Percentiles rank a stretch among this genome's conserved stretches.
Conservation (phyloP, 73 alveolate species). For the Paramecium sexaurelia region DNA sequence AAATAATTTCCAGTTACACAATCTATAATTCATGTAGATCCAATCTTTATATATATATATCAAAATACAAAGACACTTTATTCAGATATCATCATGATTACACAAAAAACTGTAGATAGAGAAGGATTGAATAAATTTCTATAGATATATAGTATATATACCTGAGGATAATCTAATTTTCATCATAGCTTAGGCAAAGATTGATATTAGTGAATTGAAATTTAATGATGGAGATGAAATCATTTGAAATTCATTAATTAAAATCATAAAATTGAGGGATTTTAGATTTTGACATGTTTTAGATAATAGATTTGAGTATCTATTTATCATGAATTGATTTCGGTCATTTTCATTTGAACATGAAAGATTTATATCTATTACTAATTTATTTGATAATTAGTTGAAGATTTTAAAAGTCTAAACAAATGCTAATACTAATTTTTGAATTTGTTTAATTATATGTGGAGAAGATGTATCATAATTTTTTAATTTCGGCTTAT, state of each 20-base stretch:
- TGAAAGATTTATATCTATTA: constrained; percentile 56
- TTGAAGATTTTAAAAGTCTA: neutral
- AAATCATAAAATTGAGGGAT: constrained; percentile 89
- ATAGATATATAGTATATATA: too few species aligned
- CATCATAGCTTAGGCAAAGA: neutral
- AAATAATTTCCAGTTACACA: too few species aligned
- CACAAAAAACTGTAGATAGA: too few species aligned
- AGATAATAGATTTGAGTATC: constrained; percentile 89
- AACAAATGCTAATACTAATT: constrained; percentile 19
- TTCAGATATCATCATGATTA: too few species aligned
- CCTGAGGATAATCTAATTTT: too few species aligned
- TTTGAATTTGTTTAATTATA: constrained; percentile 29
- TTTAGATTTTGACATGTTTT: constrained; percentile 88
- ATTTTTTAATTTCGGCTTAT: constrained; percentile 1
- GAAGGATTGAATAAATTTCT: too few species aligned
- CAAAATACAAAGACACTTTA: too few species aligned
- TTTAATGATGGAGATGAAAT: constrained; percentile 30
- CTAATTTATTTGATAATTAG: neutral
- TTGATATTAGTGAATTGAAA: neutral
- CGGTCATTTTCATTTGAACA: constrained; percentile 89
- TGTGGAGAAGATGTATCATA: neutral
- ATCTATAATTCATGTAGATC: too few species aligned
- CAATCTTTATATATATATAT: too few species aligned
- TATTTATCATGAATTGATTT: constrained; percentile 91
- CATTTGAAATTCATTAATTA: constrained; percentile 67